phyloP scores from a whole-genome alignment of 106 monocot genomes.

The Phalaenopsis aphrodite region DNA sequence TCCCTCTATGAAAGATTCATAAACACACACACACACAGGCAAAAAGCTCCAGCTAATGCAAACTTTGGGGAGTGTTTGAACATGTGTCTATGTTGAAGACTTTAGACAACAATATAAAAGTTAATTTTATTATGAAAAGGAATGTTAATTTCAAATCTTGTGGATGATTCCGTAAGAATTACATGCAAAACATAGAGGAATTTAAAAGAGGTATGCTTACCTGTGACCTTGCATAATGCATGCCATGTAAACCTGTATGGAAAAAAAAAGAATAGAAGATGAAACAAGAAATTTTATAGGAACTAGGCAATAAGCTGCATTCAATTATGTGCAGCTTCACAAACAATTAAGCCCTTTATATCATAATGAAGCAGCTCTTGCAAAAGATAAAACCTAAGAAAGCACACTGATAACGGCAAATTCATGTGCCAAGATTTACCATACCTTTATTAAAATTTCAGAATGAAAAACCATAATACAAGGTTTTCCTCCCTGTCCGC shows the following conservation, averaged over 20 bases:
- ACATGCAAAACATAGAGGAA: background rate
- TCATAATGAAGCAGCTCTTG: background rate
- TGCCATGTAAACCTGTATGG: slow-evolving; percentile 68
- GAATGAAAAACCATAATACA: background rate
- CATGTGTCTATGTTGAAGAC: background rate
- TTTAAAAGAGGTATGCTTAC: slow-evolving; percentile 15
- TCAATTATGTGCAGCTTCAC: background rate
- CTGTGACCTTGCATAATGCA: slow-evolving; percentile 71
- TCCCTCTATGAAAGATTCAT: too few species aligned
- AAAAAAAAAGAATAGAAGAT: background rate
- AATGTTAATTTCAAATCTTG: background rate
- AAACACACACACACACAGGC: too few species aligned
- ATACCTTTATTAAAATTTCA: background rate
- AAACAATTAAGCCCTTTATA: background rate
- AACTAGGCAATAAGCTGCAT: background rate
- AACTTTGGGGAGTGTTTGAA: background rate
- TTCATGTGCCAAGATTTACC: background rate
- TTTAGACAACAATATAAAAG: background rate
- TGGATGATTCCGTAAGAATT: background rate
- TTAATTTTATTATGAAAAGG: background rate
- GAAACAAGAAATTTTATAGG: background rate
- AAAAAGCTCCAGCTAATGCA: background rate
- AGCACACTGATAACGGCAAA: background rate
- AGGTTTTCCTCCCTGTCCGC: background rate
- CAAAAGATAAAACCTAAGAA: background rate